These are phyloP conservation scores for Fusarium robinianum DNA, from an alignment of 2,329 filamentous ascomycete species.

Conservation along the genomic window DNA sequence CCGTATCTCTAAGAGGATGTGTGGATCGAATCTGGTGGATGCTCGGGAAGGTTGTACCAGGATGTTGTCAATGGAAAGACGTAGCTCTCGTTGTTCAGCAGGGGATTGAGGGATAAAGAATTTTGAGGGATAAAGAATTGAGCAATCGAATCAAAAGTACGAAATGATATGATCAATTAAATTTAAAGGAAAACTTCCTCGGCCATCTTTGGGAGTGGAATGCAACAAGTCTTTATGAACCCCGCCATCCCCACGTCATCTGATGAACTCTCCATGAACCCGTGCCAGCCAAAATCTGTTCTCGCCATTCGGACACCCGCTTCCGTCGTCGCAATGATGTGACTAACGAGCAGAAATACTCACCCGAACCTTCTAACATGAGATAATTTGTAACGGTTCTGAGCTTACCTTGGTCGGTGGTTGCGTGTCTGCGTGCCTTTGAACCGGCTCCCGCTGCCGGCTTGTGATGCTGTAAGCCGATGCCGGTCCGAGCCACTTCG, in stretches of 20 bases:
- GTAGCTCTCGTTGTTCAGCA: no score
- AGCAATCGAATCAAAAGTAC: no score
- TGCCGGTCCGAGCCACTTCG: slow-evolving; percentile 9
- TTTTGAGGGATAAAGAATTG: no score
- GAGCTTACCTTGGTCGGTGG: no score
- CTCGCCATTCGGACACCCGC: slow-evolving; percentile 18
- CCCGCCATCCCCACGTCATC: slow-evolving; percentile 36
- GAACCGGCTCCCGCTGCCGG: neutral
- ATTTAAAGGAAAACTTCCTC: neutral
- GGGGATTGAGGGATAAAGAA: no score
- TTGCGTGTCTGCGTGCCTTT: neutral
- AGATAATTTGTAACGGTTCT: no score
- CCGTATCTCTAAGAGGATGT: no score
- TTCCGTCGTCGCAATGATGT: slow-evolving; percentile 12
- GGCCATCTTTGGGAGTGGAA: neutral
- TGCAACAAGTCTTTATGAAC: slow-evolving; percentile 8
- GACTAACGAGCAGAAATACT: no score
- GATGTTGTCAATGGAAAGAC: no score
- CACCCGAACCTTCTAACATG: no score
- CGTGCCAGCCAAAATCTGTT: slow-evolving; percentile 18
- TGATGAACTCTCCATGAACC: slow-evolving; percentile 13
- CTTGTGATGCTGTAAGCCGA: slow-evolving; percentile 16
- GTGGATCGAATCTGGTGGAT: no score
- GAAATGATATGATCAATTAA: neutral
- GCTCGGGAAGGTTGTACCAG: no score